Percentiles rank a stretch among this genome's conserved stretches.
Evolutionary conservation across 2,329 filamentous ascomycete genomes (phyloP).

Genomic region (Aureobasidium pullulans): DNA sequence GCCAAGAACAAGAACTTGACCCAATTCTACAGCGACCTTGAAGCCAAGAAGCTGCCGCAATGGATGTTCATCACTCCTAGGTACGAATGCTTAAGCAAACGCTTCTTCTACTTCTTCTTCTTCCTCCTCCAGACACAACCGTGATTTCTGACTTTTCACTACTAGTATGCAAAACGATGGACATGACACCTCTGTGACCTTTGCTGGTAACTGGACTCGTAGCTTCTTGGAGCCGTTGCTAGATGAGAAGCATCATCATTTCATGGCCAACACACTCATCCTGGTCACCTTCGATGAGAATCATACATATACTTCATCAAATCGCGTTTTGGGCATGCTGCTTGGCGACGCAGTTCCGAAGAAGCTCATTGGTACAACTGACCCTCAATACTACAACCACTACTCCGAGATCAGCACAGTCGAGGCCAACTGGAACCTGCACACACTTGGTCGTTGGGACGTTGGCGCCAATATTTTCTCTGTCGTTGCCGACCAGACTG

Average conservation of each 20-base stretch:
- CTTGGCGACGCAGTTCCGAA: constrained; percentile 66
- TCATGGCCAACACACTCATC: constrained; percentile 69
- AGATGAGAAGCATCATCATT: constrained; percentile 49
- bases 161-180: constrained; percentile 42
- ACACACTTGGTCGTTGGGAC: constrained; percentile 41
- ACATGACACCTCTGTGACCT: constrained; percentile 64
- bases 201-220: constrained; percentile 61
- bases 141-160: no score
- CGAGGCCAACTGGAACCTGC: constrained; percentile 39
- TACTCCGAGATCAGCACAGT: constrained; percentile 39
- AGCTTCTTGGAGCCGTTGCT: constrained; percentile 65
- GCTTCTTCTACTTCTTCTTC: background rate
- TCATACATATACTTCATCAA: constrained; percentile 58
- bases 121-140: constrained; percentile 9
- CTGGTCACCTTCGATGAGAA: constrained; percentile 75
- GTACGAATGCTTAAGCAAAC: no score
- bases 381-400: constrained; percentile 52
- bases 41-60: constrained; percentile 58
- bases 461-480: constrained; percentile 41
- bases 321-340: constrained; percentile 63
- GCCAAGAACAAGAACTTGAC: constrained; percentile 68
- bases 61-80: constrained; percentile 56
- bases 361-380: constrained; percentile 58
- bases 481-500: constrained; percentile 29
- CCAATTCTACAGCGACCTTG: constrained; percentile 60